Evolutionary conservation across 2,329 filamentous ascomycete species (phyloP).

Genomic region (Neofusicoccum sp.): DNA sequence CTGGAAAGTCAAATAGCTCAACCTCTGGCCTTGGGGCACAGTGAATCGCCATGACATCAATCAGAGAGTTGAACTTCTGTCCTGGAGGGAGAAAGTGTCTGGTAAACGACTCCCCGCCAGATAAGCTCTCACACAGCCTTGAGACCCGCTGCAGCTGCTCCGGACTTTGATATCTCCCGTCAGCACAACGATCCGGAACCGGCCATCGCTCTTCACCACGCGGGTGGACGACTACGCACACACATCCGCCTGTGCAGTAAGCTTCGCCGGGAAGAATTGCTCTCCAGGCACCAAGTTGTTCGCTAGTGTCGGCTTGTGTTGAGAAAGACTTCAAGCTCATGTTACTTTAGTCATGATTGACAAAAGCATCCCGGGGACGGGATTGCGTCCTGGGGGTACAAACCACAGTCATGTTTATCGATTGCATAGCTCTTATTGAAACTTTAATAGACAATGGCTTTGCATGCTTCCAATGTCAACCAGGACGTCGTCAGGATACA

Average conservation of each 20-base stretch:
- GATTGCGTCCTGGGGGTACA: too few species aligned
- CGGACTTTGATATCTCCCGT: neutral
- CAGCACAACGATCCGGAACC: neutral
- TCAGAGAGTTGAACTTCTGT: neutral
- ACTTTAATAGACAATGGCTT: too few species aligned
- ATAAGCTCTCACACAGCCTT: neutral
- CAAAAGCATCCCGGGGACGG: too few species aligned
- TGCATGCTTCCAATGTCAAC: too few species aligned
- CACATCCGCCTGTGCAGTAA: neutral
- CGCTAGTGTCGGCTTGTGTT: neutral
- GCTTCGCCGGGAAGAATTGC: neutral
- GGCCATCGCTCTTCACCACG: neutral
- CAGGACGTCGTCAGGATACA: too few species aligned
- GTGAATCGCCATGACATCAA: neutral
- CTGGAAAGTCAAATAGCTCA: neutral
- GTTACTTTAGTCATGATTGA: too few species aligned
- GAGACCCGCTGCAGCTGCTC: neutral
- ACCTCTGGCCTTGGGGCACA: neutral
- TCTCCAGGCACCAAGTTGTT: neutral
- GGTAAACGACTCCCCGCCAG: neutral
- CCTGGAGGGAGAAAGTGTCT: neutral
- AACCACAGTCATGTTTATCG: too few species aligned
- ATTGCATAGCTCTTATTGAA: too few species aligned
- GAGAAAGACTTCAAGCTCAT: too few species aligned
- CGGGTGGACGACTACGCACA: neutral